Base-by-base conservation (phyloP, 306 rosid species). In the Ammopiptanthus mongolicus region DNA sequence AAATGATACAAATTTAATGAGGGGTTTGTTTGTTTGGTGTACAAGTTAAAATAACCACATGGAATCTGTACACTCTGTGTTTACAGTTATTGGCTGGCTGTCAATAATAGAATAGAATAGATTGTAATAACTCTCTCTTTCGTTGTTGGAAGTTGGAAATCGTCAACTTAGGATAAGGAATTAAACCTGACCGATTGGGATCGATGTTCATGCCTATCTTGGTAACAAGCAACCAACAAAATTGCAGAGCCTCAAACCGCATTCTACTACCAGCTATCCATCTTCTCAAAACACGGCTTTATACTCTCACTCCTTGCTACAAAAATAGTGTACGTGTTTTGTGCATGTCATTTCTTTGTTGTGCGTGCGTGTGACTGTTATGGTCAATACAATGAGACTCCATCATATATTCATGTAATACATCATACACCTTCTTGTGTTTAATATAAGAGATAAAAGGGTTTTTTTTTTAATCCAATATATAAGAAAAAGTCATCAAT, bases 31-130 rank as follows among this genome's bases (percentile, higher is more conserved):
- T n/a, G 47, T 41, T 41, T 12, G 46, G 46, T 71, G 23, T 13
- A 78, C 48, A 19, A 47, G 73, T 65, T 73, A 57, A 62, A 41
- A 76, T 34, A 71, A 80, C 56, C 19, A n/a, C 6, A 51, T 9
- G 66, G 61, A 44, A 46, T 12, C 13, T 68, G 23, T 69, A 64
- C 79, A 58, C 48, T 62, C 34, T 67, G 81, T 77, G 42, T 75
- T 64, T 13, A 56, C 65, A 42, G 76, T 48, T 76, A 29, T 53
- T 63, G 29, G 17, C 4, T 41, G 28, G 28, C n/a, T 53, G 67
- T 53, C 82, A 86, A 74, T 83, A 73, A 65, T 78, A 83, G 85
- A 37, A 13, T 65, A 74, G 80, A 73, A 65, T 78, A 83, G 85
- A 37, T 17, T 65, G 69, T 58, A 1, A 1, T 25, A 36, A 71